A percentile compares a stretch with the other conserved stretches of the same genome.
Conservation (phyloP, 768 basidiomycete genomes). For the Amanita muscaria region DNA sequence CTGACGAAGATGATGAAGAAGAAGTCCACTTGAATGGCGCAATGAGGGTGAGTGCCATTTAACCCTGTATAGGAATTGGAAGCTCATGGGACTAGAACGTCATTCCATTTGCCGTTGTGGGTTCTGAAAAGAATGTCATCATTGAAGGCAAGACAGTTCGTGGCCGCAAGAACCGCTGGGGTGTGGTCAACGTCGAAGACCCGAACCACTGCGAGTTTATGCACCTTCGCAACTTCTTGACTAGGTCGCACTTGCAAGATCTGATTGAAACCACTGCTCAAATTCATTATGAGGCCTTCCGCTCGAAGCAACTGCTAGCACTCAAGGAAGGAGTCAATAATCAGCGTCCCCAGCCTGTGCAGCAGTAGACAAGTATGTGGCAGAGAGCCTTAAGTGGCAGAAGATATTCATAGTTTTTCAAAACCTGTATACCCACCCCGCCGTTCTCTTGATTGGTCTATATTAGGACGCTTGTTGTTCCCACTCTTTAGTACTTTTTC, state of each 20-base stretch:
- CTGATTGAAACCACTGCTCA: slow-evolving; percentile 98
- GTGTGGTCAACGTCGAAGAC: slow-evolving; percentile 96
- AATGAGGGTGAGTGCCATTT: slow-evolving; percentile 60
- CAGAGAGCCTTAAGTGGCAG: neutral
- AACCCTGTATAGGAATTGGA: neutral
- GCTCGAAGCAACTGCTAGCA: slow-evolving; percentile 94
- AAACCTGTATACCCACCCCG: slow-evolving; percentile 3
- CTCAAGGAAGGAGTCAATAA: slow-evolving; percentile 89
- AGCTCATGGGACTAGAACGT: slow-evolving; percentile 50
- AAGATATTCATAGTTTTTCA: neutral
- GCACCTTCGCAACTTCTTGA: slow-evolving; percentile 94
- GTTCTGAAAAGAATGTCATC: slow-evolving; percentile 93
- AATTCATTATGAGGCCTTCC: slow-evolving; percentile 99
- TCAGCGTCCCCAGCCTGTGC: slow-evolving; percentile 39
- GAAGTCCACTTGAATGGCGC: slow-evolving; percentile 83
- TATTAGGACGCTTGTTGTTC: too few species aligned
- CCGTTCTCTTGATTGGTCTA: neutral
- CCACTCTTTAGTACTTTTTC: slow-evolving; percentile 10
- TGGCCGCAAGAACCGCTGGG: slow-evolving; percentile 97
- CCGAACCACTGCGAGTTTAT: slow-evolving; percentile 97
- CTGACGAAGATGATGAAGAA: slow-evolving; percentile 90
- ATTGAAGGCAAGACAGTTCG: slow-evolving; percentile 94
- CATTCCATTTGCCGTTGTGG: slow-evolving; percentile 95
- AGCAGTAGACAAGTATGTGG: neutral
- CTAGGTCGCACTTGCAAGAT: slow-evolving; percentile 95